A percentile compares a stretch with the other conserved stretches of the same genome.
Evolutionary conservation across 768 basidiomycete genomes (phyloP).

Genomic region (Candolleomyces aberdarensis): DNA sequence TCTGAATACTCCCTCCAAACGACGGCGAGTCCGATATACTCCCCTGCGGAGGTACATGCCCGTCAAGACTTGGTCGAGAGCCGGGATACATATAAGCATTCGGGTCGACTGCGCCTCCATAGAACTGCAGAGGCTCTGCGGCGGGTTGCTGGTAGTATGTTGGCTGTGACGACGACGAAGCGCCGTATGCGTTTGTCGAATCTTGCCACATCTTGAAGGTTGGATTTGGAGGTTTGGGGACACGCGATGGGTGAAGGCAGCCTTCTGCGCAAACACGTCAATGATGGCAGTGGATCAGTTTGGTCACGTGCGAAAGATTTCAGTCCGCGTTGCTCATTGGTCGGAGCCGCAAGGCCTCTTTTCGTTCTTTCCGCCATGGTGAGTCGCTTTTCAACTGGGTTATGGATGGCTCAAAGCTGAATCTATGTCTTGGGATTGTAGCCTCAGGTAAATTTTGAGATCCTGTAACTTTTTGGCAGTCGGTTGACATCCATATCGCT

Average conservation of each 20-base stretch:
- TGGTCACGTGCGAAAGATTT: conserved; percentile 29
- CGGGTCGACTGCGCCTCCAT: conserved; percentile 56
- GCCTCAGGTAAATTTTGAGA: conserved; percentile 57
- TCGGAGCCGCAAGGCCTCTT: conserved; percentile 5
- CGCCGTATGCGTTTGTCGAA: conserved; percentile 50
- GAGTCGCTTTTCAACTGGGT: conserved; percentile 14
- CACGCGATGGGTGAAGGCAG: background rate
- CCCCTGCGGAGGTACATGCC: conserved; percentile 56
- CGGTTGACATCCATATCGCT: background rate
- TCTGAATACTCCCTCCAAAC: conserved; percentile 76
- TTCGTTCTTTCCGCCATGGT: conserved; percentile 40
- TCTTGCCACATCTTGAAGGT: conserved; percentile 72
- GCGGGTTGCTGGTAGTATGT: conserved; percentile 54
- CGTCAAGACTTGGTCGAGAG: conserved; percentile 76
- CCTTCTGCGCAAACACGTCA: conserved; percentile 10
- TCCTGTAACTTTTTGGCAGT: background rate
- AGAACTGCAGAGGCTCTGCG: conserved; percentile 74
- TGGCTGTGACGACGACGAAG: conserved; percentile 60
- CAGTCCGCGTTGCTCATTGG: conserved; percentile 1
- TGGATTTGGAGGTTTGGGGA: background rate
- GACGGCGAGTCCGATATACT: conserved; percentile 45
- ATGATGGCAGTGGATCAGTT: conserved; percentile 8
- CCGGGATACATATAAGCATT: conserved; percentile 58
- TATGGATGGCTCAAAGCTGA: conserved; percentile 8
- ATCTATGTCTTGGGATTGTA: conserved; percentile 24